Conservation (phyloP, 1,284 basidiomycete genomes). For the Irpex rosettiformis region DNA sequence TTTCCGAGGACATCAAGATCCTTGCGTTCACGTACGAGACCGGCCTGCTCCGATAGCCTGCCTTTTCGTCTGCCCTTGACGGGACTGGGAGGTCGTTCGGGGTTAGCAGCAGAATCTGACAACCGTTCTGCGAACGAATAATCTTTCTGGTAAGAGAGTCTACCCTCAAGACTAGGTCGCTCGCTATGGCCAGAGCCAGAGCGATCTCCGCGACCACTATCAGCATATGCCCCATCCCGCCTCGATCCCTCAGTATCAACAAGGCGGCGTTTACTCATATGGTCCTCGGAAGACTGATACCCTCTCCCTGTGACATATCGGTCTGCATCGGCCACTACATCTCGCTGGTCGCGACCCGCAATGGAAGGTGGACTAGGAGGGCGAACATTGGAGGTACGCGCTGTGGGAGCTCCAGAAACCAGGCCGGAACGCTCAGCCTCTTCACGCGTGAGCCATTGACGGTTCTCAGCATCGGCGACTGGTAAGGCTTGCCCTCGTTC, state of each 20-base stretch:
- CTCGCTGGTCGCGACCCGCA: not conserved
- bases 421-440: slow-evolving; percentile 1
- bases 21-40: not conserved
- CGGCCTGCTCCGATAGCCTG: not conserved
- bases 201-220: not conserved
- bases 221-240: not conserved
- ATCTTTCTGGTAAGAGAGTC: not conserved
- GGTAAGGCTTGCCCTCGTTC: not conserved
- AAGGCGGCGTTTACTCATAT: not conserved
- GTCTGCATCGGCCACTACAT: not conserved
- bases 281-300: not conserved
- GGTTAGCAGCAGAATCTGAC: not conserved
- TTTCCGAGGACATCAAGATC: not conserved
- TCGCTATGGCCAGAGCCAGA: not conserved
- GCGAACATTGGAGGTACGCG: not conserved
- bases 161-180: not conserved
- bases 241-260: not conserved
- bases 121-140: not conserved
- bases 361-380: not conserved
- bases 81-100: not conserved
- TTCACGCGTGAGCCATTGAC: slow-evolving; percentile 1
- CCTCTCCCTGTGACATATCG: not conserved
- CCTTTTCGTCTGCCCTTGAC: not conserved
- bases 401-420: not conserved
- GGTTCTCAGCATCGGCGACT: not conserved